Conservation (phyloP, 257 asterid species). For the Solanum chmielewskii region DNA sequence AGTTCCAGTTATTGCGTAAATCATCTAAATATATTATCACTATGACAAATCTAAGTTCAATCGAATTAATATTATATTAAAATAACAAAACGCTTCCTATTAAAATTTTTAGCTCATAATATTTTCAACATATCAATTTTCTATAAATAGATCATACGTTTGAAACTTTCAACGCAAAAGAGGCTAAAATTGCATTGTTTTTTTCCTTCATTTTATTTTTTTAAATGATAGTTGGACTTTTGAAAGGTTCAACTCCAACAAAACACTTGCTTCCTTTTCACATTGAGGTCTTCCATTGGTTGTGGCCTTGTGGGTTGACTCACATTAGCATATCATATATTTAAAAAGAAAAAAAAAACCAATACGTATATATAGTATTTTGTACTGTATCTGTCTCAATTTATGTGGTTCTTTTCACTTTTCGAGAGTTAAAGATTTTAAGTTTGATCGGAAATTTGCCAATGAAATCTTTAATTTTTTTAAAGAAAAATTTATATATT, state of each 20-base stretch:
- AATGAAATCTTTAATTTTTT: too few species aligned
- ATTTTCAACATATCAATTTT: background rate
- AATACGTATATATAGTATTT: background rate
- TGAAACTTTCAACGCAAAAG: background rate
- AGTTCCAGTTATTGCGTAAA: too few species aligned
- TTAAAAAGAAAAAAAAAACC: background rate
- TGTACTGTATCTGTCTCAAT: too few species aligned
- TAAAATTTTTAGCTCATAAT: background rate
- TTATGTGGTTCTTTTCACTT: too few species aligned
- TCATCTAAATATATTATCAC: background rate
- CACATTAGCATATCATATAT: too few species aligned
- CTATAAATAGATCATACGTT: background rate
- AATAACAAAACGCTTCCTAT: background rate
- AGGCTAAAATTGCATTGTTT: background rate
- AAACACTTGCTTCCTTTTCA: background rate
- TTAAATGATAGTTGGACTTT: background rate
- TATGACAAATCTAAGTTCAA: background rate
- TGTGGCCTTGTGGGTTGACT: background rate
- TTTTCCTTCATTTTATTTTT: background rate
- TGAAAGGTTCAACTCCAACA: background rate
- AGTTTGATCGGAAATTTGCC: too few species aligned
- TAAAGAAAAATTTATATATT: too few species aligned
- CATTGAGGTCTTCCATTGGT: background rate
- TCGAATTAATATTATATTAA: background rate
- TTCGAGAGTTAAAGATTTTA: too few species aligned